These are phyloP conservation scores for Aspergillus calidoustus DNA, from an alignment of 2,329 filamentous ascomycete genomes.

Conservation along the genomic window DNA sequence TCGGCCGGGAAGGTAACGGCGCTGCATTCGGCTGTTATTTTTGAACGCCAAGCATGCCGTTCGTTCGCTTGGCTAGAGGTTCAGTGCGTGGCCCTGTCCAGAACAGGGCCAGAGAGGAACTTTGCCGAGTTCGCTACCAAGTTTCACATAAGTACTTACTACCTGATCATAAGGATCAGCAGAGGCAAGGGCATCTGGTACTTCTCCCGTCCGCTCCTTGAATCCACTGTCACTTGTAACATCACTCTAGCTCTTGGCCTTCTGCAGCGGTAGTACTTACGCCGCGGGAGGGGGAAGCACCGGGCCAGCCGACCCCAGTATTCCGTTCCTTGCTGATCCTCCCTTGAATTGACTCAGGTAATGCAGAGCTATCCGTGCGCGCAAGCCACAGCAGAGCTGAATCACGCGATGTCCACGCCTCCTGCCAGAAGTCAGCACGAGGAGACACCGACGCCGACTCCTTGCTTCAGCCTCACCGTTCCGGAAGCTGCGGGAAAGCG, in stretches of 20 bases:
- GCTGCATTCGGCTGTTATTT: neutral
- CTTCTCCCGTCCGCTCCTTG: neutral
- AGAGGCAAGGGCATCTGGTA: neutral
- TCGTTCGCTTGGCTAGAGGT: constrained; percentile 20
- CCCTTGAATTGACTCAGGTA: constrained; percentile 9
- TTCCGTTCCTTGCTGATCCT: constrained; percentile 19
- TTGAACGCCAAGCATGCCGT: constrained; percentile 12
- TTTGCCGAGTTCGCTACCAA: neutral
- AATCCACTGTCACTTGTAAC: neutral
- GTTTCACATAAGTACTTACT: neutral
- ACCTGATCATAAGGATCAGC: constrained; percentile 6
- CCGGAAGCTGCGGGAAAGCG: neutral
- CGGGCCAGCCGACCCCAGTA: neutral
- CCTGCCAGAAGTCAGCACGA: constrained; percentile 18
- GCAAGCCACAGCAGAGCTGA: constrained; percentile 8
- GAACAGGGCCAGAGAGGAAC: constrained; percentile 13
- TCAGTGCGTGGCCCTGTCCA: constrained; percentile 18
- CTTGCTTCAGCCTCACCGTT: neutral
- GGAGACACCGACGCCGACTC: constrained; percentile 20
- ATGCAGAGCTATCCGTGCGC: neutral
- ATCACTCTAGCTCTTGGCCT: neutral
- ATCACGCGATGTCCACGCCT: constrained; percentile 9
- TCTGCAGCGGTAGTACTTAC: neutral
- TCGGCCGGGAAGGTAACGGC: neutral
- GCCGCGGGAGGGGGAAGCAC: constrained; percentile 15